Evolutionary conservation across 257 asterid genomes (phyloP), one percentile per base, ranked within the genome.

Genomic region (Datura wrightii): DNA sequence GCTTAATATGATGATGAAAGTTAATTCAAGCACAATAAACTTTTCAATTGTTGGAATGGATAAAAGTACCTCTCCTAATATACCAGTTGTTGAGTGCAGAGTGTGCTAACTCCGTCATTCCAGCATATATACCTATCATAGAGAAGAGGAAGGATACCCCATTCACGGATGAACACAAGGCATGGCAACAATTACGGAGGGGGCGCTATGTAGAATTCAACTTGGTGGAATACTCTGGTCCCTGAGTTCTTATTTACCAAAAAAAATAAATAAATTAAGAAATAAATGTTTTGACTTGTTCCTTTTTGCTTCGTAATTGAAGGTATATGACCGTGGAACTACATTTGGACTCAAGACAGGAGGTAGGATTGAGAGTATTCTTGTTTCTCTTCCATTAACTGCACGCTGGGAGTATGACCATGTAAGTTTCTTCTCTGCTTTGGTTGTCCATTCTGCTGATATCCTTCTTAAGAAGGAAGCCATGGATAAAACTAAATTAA

Each of bases 281-380:
- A 72, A 44, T 52, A 46, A 72, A 1, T 72, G 3, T 44, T 72
- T 46, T 72, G 65, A 82, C 50, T 5, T 8, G 55, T 55, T 19
- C 63, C 70, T 58, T 83, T 46, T 19, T 50, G 2, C 80, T 72
- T 39, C 83, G 14, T 15, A 42, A 81, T 70, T 86, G 87, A 86
- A 96, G 99, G 98, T 94, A 72, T 96, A 96, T 89, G 99, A 96
- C 85, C 97, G 99, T 59, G 99, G 99, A 88, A 96, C 99, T 53
- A 96, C 99, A 85, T 96, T 96, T 89, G 99, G 99, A 83, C 98
- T 97, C 80, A 97, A 97, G 88, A 97, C 99, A 62, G 99, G 99
- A 58, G 99, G 99, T 72, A 91, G 99, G 91, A 97, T 97, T 46
- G 99, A 97, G 93, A 97, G 99, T 85, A 97, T 97, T 86, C 99